Percentiles rank a stretch among this genome's conserved stretches.
Conservation (phyloP, 2,329 filamentous ascomycete species). For the Pestalotiopsis sp. region DNA sequence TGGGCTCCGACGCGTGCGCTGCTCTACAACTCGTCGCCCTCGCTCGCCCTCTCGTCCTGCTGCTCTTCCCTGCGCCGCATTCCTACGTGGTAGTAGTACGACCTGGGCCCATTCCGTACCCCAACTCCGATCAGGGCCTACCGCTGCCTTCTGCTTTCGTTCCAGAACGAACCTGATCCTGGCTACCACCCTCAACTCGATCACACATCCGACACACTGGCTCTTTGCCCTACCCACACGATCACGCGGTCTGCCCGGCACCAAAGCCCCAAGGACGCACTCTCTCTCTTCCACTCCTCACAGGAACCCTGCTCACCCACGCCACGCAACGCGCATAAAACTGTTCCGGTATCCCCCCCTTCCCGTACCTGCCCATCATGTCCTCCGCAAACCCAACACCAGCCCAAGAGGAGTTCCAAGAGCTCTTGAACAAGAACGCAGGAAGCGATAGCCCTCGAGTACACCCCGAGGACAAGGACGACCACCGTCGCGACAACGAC, state of each 20-base stretch:
- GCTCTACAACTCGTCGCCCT: background rate
- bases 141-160: slow-evolving; percentile 12
- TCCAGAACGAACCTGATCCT: slow-evolving; percentile 15
- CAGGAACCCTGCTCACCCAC: background rate
- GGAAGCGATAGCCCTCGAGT: slow-evolving; percentile 38
- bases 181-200: background rate
- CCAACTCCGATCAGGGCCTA: slow-evolving; percentile 1
- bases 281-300: background rate
- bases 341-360: slow-evolving; percentile 21
- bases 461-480: slow-evolving; percentile 64
- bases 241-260: slow-evolving; percentile 12
- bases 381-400: slow-evolving; percentile 50
- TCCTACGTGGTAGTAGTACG: background rate
- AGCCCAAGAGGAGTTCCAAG: slow-evolving; percentile 70
- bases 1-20: background rate
- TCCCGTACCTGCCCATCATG: slow-evolving; percentile 44
- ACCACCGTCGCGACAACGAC: slow-evolving; percentile 44
- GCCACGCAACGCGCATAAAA: slow-evolving; percentile 13
- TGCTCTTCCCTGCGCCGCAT: background rate
- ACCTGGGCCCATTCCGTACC: background rate
- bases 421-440: slow-evolving; percentile 61
- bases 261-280: background rate
- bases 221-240: background rate
- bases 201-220: slow-evolving; percentile 11
- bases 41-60: too few relatives aligned